Evolutionary conservation across 2,329 filamentous ascomycete genomes (phyloP), one percentile per base, ranked within the genome.

Genomic region (Moelleriella libera): DNA sequence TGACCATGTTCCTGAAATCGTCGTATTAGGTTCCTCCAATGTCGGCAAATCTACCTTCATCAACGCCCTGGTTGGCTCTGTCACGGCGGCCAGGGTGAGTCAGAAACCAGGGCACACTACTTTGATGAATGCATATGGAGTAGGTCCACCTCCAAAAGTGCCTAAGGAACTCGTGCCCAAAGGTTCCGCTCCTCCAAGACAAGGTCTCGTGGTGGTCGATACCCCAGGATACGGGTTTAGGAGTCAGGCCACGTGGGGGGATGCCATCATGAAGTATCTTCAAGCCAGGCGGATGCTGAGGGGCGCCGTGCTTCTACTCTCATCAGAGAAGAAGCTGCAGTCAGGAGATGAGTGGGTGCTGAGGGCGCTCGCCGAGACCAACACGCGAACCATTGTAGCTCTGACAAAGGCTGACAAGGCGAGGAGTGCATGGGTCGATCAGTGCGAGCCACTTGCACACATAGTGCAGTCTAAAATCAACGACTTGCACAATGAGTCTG

Each of bases 31-130:
- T 42, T 88, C 89, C 57, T 88, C 87, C 53, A 94, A 94, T 60
- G 87, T 88, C 41, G 88, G 88, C 58, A 94, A 94, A 63, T 92
- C 86, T 2, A 87, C 86, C 12, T 84, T 94, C 54, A 82, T 94
- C 65, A 94, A 94, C 59, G 83, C 84, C 14, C 74, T 94, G 34
- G 77, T 82, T 2, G 81, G 81, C 34, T 53, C 56, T 3, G 51
- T 56, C 29, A 57, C 60, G 29, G 60, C 72, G 5, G 76, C 76
- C 10, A 65, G 68, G 44, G 72, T 74, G 29, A 75, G 72, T 56
- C 60, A 65, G 12, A 63, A 61, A 21, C 72, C 75, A 1, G 76
- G 76, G 8, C 70, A 67, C 54, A 80, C 76, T 1, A 68, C 63
- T 34, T 68, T 70, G 31, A 70, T 80, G 61, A 80, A 78, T 55